Base-by-base conservation (phyloP, 1,139 yeast genomes). In the Geotrichum cucujoidarum region DNA sequence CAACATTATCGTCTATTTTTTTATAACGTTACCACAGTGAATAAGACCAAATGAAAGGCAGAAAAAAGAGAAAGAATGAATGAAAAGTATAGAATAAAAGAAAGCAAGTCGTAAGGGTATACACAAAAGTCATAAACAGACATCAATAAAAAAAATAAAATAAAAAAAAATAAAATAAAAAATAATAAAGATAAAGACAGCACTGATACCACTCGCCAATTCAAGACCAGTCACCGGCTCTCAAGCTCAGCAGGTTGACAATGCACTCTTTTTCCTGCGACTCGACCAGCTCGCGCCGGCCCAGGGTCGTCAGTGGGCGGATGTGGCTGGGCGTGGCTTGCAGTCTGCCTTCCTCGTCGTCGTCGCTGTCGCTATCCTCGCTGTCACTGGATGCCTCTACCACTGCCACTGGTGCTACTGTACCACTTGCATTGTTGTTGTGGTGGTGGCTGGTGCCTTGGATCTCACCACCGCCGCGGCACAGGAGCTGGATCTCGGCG, bases 181-280 rank as follows among this genome's bases (percentile, higher is more conserved):
- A 34, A 10, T 10, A 24, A 10, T 6, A 34, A 36, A 4, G 14
- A 27, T 16, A 29, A 27, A 41, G n/a, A 17, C 21, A 34, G 17
- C 16, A 30, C n/a, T n/a, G 16, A 37, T 21, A 6, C 17, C 8
- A 30, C 33, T n/a, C 33, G 6, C 33, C 17, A 18, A 21, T 2
- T 25, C 14, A 40, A 22, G 49, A n/a, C 52, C 52, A 49, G 24
- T 33, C 49, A 5, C 52, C 47, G 5, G 50, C 35, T 5, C 52
- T 35, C 31, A 49, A 25, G 4, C 49, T 45, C 21, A 49, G 29
- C 27, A 49, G 34, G 27, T 49, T 49, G 30, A 43, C 43, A 14
- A 49, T 43, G 29, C 52, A 49, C 25, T 49, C 52, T 11, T 45
- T 43, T 32, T 45, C 51, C 16, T 40, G 32, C 16, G 34, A 36